A percentile compares a stretch with the other conserved stretches of the same genome.
phyloP scores from a whole-genome alignment of 306 rosid genomes.

The Cercis canadensis region DNA sequence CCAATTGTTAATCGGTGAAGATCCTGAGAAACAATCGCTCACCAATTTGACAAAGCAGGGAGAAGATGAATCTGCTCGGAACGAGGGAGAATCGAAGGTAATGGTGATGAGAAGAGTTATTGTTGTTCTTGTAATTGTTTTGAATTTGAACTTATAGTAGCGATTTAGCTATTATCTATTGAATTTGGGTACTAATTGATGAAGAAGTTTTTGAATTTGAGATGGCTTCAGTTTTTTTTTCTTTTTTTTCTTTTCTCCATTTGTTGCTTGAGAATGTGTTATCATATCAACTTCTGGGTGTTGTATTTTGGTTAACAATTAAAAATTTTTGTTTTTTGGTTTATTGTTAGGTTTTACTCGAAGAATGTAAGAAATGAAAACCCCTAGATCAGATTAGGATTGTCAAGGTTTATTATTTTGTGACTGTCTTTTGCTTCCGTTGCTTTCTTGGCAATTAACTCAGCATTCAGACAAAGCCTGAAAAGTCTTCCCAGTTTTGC shows the following conservation, averaged over 20 bases:
- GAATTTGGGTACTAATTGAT: background rate
- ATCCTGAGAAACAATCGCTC: slow-evolving; percentile 58
- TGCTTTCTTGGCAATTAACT: slow-evolving; percentile 5
- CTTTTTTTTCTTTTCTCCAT: background rate
- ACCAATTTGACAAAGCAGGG: slow-evolving; percentile 37
- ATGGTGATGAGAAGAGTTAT: background rate
- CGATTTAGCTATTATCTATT: background rate
- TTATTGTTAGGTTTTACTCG: slow-evolving; percentile 10
- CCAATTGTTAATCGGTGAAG: slow-evolving; percentile 54
- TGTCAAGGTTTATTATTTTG: background rate
- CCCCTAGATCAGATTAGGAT: slow-evolving; percentile 1
- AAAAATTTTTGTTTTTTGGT: slow-evolving; percentile 3
- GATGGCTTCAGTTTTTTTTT: background rate
- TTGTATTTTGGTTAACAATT: slow-evolving; percentile 12
- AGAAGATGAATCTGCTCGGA: slow-evolving; percentile 45
- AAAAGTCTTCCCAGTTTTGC: background rate
- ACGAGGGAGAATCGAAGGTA: slow-evolving; percentile 62
- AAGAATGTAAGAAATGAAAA: slow-evolving; percentile 18
- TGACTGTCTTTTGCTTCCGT: background rate
- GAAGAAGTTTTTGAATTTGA: slow-evolving; percentile 1
- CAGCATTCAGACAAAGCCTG: slow-evolving; percentile 3
- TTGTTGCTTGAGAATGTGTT: slow-evolving; percentile 1
- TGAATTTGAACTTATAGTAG: background rate
- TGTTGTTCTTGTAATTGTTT: background rate
- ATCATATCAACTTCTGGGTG: background rate